A percentile compares a stretch with the other conserved stretches of the same genome.
These are phyloP conservation scores for Mortierella sp. DNA, from an alignment of 371 early-diverging fungal genomes.

Conservation along the genomic window DNA sequence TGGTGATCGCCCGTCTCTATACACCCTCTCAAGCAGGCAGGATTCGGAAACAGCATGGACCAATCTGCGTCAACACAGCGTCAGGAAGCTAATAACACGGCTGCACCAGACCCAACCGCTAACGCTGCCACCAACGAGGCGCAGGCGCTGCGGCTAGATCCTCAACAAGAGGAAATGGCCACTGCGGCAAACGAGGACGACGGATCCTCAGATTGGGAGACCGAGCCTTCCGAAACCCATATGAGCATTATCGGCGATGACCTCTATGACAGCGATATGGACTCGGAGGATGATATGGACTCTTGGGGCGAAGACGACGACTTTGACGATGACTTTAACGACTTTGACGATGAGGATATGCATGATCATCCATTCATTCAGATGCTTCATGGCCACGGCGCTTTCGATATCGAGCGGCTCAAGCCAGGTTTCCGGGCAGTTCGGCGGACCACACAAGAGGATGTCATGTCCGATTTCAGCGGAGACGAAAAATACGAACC, in stretches of 20 bases:
- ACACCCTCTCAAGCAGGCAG: too few relatives aligned
- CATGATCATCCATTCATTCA: too few relatives aligned
- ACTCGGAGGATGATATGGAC: too few relatives aligned
- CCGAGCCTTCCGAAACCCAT: slow-evolving; percentile 22
- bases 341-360: not conserved
- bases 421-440: slow-evolving; percentile 19
- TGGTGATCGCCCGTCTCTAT: too few relatives aligned
- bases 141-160: not conserved
- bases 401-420: slow-evolving; percentile 21
- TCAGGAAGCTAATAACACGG: slow-evolving; percentile 2
- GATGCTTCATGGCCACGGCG: not conserved
- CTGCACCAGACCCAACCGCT: too few relatives aligned
- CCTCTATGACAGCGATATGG: slow-evolving; percentile 4
- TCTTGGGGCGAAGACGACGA: not conserved
- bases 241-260: not conserved
- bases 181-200: not conserved
- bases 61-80: not conserved
- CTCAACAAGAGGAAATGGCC: not conserved
- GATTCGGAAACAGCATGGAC: slow-evolving; percentile 8
- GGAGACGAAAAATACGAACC: slow-evolving; percentile 50
- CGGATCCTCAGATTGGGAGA: slow-evolving; percentile 34
- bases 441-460: slow-evolving; percentile 15
- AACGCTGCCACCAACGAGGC: not conserved
- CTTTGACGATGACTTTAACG: slow-evolving; percentile 11
- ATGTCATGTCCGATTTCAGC: slow-evolving; percentile 48